Conservation (phyloP, 805 yeast genomes). For the Nakazawaea molendinolei region DNA sequence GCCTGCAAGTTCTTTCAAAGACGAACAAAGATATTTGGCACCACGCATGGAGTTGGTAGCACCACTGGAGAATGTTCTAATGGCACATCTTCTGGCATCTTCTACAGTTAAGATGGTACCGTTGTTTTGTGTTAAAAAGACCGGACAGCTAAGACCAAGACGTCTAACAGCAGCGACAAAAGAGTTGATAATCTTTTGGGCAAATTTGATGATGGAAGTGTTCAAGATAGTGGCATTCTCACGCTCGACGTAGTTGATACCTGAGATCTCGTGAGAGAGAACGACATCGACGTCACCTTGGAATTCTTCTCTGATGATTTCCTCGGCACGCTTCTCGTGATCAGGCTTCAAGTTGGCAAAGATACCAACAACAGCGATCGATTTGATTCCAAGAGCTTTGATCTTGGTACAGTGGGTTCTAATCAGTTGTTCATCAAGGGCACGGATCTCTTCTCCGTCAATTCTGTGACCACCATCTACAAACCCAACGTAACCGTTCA, state of each 20-base stretch:
- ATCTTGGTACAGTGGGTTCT: constrained; percentile 26
- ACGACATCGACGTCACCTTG: constrained; percentile 25
- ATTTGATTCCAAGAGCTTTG: constrained; percentile 24
- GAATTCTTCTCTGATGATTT: constrained; percentile 25
- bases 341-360: constrained; percentile 32
- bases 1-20: constrained; percentile 17
- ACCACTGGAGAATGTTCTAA: constrained; percentile 41
- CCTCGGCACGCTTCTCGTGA: constrained; percentile 32
- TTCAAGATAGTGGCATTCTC: constrained; percentile 42
- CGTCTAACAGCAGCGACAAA: constrained; percentile 31
- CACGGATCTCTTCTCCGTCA: constrained; percentile 31
- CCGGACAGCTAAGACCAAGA: constrained; percentile 31
- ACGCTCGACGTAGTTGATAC: constrained; percentile 38
- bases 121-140: constrained; percentile 39
- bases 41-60: constrained; percentile 44
- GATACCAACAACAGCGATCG: constrained; percentile 36
- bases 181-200: constrained; percentile 31
- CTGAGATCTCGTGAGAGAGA: constrained; percentile 33
- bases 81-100: constrained; percentile 35
- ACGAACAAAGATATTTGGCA: constrained; percentile 36
- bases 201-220: constrained; percentile 37
- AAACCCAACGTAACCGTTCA: constrained; percentile 29
- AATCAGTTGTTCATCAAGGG: constrained; percentile 25
- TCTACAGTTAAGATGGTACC: constrained; percentile 36
- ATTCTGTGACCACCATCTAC: constrained; percentile 36